Conservation (phyloP, 352 stramenopile species). For the Blastocystis sp. region DNA sequence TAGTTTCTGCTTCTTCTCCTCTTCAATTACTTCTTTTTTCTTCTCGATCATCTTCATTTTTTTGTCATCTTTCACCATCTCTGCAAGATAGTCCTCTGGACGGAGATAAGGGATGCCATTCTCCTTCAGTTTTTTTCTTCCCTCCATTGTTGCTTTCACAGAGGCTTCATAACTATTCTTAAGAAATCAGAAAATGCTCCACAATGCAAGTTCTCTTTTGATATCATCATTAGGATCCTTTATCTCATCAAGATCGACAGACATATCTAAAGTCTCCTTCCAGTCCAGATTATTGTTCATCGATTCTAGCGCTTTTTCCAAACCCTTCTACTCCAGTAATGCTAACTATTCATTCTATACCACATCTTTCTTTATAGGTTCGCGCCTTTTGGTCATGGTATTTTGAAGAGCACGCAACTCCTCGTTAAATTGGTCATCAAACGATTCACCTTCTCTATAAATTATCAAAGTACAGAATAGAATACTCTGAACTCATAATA, state of each 20-base stretch:
- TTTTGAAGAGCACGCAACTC: neutral
- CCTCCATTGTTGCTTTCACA: slow-evolving; percentile 40
- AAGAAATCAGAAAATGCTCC: neutral
- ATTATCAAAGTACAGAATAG: neutral
- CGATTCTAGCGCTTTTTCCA: neutral
- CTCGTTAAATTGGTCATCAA: slow-evolving; percentile 35
- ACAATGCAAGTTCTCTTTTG: slow-evolving; percentile 56
- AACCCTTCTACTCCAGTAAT: slow-evolving; percentile 9
- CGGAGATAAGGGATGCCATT: slow-evolving; percentile 58
- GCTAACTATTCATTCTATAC: neutral
- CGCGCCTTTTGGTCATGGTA: neutral
- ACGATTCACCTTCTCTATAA: neutral
- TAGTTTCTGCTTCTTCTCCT: slow-evolving; percentile 59
- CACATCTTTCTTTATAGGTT: slow-evolving; percentile 19
- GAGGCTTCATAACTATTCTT: slow-evolving; percentile 52
- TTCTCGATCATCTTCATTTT: slow-evolving; percentile 62
- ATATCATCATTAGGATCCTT: slow-evolving; percentile 59
- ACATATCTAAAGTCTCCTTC: slow-evolving; percentile 56
- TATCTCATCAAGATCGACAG: slow-evolving; percentile 31
- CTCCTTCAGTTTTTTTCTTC: slow-evolving; percentile 30
- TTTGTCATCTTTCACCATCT: slow-evolving; percentile 58
- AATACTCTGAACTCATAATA: slow-evolving; percentile 42
- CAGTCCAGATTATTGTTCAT: slow-evolving; percentile 20
- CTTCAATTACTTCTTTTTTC: slow-evolving; percentile 5
- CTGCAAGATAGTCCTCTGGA: slow-evolving; percentile 46